Base-by-base conservation (phyloP, 1,284 basidiomycete species). In the Irpex sp. region DNA sequence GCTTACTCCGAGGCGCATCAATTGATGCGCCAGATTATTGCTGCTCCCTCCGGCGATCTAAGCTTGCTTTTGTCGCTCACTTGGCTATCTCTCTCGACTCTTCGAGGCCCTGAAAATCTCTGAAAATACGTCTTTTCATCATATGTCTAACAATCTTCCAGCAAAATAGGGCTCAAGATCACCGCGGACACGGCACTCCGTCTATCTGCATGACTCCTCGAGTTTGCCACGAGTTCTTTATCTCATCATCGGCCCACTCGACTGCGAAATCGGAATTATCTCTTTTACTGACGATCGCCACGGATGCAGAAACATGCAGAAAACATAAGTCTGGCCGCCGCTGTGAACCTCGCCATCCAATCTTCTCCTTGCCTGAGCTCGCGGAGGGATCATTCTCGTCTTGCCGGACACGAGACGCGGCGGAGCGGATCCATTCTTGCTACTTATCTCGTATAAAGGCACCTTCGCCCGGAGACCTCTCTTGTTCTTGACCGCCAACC, bases 351-450 rank as follows among this genome's bases (percentile, higher is more conserved):
- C 17, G 51, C 3, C 31, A 11, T 52, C 17, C 47, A 19, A 52
- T 26, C 51, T 17, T 11, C 51, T 31, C 34, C 34, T 15, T 57
- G 55, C 36, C 55, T 13, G 55, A 34, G 8, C 26, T 57, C 15
- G n/a, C 34, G 55, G 55, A 54, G 55, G 31, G 26, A 57, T 19
- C 26, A 57, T 31, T 4, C 13, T 36, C 34, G 8, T 9, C 36
- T 57, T n/a, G n/a, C 55, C n/a, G 55, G 55, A n/a, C 21, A 57
- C 55, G 55, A 26, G 55, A 57, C 36, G 34, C 55, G n/a, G 55
- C 31, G 15, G 51, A n/a, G 57, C 61, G 61, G 61, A 62, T 62
- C 61, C 61, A 58, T 58, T 15, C 19, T 38, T 40, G 5, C 36
- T 26, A 26, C 60, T 61, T 61, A 61, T 61, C 60, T 38, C 38